phyloP scores from a whole-genome alignment of 768 basidiomycete genomes.

The Polyporus arcularius region DNA sequence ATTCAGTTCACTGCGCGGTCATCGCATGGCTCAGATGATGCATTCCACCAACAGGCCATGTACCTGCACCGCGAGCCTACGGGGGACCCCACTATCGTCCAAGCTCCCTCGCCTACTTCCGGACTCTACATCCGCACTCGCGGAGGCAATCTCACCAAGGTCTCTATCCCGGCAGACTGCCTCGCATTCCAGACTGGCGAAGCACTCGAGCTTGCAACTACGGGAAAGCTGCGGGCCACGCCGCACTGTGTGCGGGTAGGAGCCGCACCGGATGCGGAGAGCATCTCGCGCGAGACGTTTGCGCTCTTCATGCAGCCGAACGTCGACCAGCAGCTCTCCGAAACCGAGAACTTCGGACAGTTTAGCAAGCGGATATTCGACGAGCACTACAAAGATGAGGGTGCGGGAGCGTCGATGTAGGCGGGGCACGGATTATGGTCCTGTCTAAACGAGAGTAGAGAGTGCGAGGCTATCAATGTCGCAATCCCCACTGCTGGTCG shows the following conservation, averaged over 20 bases:
- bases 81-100: slow-evolving; percentile 47
- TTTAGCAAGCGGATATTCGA: slow-evolving; percentile 84
- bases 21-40: neutral
- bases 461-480: too few relatives aligned
- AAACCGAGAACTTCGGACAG: slow-evolving; percentile 78
- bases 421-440: neutral
- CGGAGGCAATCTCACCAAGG: slow-evolving; percentile 75
- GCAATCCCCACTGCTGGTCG: too few relatives aligned
- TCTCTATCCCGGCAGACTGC: slow-evolving; percentile 81
- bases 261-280: slow-evolving; percentile 41
- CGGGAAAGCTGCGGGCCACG: slow-evolving; percentile 79
- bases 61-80: slow-evolving; percentile 59
- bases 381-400: slow-evolving; percentile 56
- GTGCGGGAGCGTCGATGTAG: slow-evolving; percentile 21
- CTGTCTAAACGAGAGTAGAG: neutral
- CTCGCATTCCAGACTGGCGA: slow-evolving; percentile 98
- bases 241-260: slow-evolving; percentile 93
- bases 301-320: slow-evolving; percentile 91
- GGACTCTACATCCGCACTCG: slow-evolving; percentile 93
- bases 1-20: neutral
- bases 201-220: slow-evolving; percentile 88
- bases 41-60: slow-evolving; percentile 61
- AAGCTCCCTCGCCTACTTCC: slow-evolving; percentile 71
- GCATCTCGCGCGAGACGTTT: slow-evolving; percentile 83
- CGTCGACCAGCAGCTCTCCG: slow-evolving; percentile 70